Evolutionary conservation across 225 moss, liverwort and hornwort species (phyloP).

Genomic region (Polytrichum commune): DNA sequence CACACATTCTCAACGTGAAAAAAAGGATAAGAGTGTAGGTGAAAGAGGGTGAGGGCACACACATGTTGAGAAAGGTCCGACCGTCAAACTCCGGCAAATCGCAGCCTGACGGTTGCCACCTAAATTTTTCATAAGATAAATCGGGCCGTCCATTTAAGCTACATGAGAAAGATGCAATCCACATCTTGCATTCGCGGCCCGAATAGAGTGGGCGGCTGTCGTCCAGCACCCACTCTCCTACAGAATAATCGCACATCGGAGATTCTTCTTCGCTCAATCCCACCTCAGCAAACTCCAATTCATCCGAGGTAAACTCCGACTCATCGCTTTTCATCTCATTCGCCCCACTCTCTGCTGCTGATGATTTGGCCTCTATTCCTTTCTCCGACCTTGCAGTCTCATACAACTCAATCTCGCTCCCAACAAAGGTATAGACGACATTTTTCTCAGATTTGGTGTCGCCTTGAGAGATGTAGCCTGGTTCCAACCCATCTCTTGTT

Average conservation of each 20-base stretch:
- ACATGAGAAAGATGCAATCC: conserved; percentile 60
- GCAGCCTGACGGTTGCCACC: conserved; percentile 75
- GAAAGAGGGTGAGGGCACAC: background rate
- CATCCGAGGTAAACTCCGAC: background rate
- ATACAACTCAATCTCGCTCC: no score
- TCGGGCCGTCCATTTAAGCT: conserved; percentile 53
- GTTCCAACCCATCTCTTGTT: background rate
- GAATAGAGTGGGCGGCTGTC: conserved; percentile 48
- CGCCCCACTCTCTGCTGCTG: background rate
- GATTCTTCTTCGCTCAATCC: background rate
- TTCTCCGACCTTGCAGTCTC: no score
- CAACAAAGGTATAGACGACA: no score
- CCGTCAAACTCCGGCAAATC: conserved; percentile 63
- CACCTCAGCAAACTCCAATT: background rate
- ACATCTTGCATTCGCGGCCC: conserved; percentile 55
- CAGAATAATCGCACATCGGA: conserved; percentile 44
- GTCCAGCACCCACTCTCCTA: conserved; percentile 68
- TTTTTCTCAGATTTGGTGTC: no score
- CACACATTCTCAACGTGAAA: no score
- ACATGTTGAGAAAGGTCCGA: conserved; percentile 45
- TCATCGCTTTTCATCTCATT: background rate
- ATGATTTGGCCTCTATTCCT: no score
- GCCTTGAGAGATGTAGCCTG: no score
- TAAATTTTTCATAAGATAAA: conserved; percentile 60
- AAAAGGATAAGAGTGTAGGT: no score